phyloP scores from a whole-genome alignment of 2,329 filamentous ascomycete species.

The Blastomyces gilchristii region DNA sequence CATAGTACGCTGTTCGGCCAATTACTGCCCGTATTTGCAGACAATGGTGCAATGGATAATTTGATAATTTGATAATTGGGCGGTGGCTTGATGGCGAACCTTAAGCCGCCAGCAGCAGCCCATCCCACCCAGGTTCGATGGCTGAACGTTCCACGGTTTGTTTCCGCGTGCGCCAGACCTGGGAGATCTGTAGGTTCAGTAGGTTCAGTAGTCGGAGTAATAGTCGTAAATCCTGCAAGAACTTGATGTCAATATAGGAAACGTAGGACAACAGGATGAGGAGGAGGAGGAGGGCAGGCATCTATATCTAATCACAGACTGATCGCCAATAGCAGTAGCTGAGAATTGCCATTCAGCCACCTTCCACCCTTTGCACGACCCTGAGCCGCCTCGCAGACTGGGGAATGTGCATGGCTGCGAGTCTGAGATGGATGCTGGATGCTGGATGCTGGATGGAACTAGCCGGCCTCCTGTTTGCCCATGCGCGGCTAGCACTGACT shows the following conservation, averaged over 20 bases:
- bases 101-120: neutral
- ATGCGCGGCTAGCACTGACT: neutral
- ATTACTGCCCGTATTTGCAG: slow-evolving; percentile 1
- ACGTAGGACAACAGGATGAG: neutral
- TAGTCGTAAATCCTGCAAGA: neutral
- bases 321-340: neutral
- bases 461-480: neutral
- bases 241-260: neutral
- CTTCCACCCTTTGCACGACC: neutral
- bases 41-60: neutral
- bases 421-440: neutral
- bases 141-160: neutral
- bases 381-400: neutral
- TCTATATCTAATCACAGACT: neutral
- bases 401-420: neutral
- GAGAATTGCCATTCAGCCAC: neutral
- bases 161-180: neutral
- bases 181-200: neutral
- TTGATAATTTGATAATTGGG: neutral
- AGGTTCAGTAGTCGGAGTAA: neutral
- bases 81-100: neutral
- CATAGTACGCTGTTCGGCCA: neutral
- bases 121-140: neutral
- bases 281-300: neutral
- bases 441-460: too few species aligned